phyloP scores from a whole-genome alignment of 2,329 filamentous ascomycete genomes.

The Orbilia oligospora region DNA sequence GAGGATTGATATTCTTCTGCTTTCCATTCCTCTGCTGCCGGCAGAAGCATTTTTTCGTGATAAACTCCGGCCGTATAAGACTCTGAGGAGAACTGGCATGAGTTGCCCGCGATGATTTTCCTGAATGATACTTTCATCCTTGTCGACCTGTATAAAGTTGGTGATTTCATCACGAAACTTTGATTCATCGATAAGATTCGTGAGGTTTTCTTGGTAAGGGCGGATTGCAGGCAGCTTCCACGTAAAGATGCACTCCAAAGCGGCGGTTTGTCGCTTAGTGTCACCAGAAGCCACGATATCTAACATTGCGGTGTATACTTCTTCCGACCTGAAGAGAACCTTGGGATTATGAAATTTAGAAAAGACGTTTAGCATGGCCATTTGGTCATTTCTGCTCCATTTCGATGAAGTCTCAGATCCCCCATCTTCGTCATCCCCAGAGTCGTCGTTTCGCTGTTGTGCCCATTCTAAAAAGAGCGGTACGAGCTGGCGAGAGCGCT shows the following conservation, averaged over 20 bases:
- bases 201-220: constrained; percentile 85
- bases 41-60: constrained; percentile 80
- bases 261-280: constrained; percentile 85
- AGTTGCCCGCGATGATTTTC: constrained; percentile 79
- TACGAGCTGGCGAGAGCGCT: constrained; percentile 84
- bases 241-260: constrained; percentile 85
- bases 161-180: constrained; percentile 95
- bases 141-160: constrained; percentile 82
- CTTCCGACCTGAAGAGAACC: constrained; percentile 81
- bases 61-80: constrained; percentile 91
- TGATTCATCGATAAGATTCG: constrained; percentile 89
- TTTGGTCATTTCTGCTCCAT: constrained; percentile 85
- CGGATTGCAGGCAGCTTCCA: constrained; percentile 87
- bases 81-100: constrained; percentile 86
- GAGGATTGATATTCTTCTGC: constrained; percentile 80
- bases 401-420: constrained; percentile 67
- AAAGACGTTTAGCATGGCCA: constrained; percentile 84
- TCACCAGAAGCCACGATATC: constrained; percentile 88
- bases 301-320: constrained; percentile 82
- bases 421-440: constrained; percentile 65
- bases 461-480: constrained; percentile 87
- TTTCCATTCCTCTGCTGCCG: constrained; percentile 85
- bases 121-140: constrained; percentile 77
- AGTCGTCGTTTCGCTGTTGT: constrained; percentile 68
- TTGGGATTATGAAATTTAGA: constrained; percentile 87